Base-by-base conservation (phyloP, 2,329 filamentous ascomycete genomes). In the Tolypocladium endophyticum region DNA sequence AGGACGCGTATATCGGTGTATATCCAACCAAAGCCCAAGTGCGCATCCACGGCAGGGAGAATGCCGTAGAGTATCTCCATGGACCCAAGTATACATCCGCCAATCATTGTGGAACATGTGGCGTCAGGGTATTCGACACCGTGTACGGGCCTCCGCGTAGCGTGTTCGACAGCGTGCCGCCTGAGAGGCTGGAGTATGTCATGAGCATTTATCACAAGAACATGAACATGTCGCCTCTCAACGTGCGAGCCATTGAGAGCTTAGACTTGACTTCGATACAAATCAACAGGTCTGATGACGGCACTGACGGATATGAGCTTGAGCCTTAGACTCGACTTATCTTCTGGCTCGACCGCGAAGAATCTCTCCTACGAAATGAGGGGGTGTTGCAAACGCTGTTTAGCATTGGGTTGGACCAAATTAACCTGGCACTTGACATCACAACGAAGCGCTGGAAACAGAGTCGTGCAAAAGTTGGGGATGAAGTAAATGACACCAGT, bases 21-120 rank as follows among this genome's bases (percentile, higher is more conserved):
- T 71, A 72, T 30, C 69, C 70, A 2, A 66, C 58, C 18, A 65
- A 67, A 58, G 63, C 65, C 7, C 63, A 67, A n/a, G 71, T 72
- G 2, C 53, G 55, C 16, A 64, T 73, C 1, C 53, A 64, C 33
- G 67, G 70, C 11, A 58, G 59, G 23, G 68, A 69, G 38, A 41
- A 67, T n/a, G 65, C 64, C 1, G 64, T 62, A 23, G 67, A 71
- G 47, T 72, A 73, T 54, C 56, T 60, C 3, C 61, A 59, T 20
- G 66, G 65, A 0, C 59, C 60, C 4, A 66, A 64, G 33, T 67
- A 64, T 53, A 64, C 62, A 25, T 64, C 66, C 3, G 45, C 50
- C 1, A 60, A 62, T 1, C 61, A 65, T 55, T 73, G 71, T 64
- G 62, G 61, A 11, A 69, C 59, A 0, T 73, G 71, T 52, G 71